Base-by-base conservation (phyloP, 2,329 filamentous ascomycete genomes). In the Fusarium dimerum region DNA sequence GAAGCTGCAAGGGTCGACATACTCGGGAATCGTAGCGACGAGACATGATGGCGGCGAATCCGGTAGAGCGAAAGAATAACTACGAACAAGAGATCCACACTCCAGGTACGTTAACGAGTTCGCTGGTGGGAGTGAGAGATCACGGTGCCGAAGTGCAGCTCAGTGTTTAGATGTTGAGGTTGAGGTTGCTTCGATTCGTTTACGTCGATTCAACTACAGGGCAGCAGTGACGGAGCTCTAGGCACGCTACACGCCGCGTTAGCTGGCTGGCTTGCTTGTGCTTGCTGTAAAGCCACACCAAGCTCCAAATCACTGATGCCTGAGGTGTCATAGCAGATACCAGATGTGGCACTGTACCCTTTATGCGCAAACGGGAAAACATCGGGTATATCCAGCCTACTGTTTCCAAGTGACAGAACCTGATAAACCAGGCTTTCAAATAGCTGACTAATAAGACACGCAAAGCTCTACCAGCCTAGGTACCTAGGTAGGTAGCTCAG, bases 1-100 rank as follows among this genome's bases (percentile, higher is more conserved):
- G 49, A 54, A 54, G 47, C 55, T 57, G 56, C 47, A 46, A 50
- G 43, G 67, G 57, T 59, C 63, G 73, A 78, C 87, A 75, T 82
- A 96, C 92, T 80, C 92, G 86, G 70, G 92, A 96, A 86, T 97
- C 92, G 80, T 97, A 97, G 81, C 92, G 88, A 79, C 92, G 89
- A 75, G 92, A 96, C 92, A 97, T 97, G 76, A 66, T 80, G 76
- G 66, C 49, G 60, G 52, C 48, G 52, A 48, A 15, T 36, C 32
- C 20, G 20, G 20, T 20, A 32, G 47, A 41, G 43, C 18, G 45
- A 41, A 40, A 40, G 30, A 40, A 47, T 47, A 47, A 30, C 44
- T 41, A 42, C 43, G 34, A 39, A 20, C 48, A 32, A 17, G 17
- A 29, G 8, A 6, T 36, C 11, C 20, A 18, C 30, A 49, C 50